Conservation (phyloP, 2,329 filamentous ascomycete genomes). For the Neopestalotiopsis rosae region DNA sequence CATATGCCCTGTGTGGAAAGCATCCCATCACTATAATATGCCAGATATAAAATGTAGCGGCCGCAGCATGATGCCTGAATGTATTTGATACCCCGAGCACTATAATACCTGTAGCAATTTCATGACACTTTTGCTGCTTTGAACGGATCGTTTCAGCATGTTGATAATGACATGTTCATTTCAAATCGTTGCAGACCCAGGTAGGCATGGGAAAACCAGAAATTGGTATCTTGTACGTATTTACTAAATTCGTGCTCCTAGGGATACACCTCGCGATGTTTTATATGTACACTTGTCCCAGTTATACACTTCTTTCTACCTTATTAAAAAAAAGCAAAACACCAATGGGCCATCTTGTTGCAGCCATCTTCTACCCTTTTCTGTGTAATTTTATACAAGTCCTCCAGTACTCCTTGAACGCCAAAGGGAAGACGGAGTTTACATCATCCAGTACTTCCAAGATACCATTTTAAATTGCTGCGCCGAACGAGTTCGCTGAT, state of each 20-base stretch:
- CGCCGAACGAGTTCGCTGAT: not conserved
- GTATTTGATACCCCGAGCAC: no score
- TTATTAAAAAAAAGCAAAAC: not conserved
- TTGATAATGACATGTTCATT: no score
- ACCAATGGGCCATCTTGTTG: not conserved
- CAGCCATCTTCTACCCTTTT: not conserved
- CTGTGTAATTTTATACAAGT: not conserved
- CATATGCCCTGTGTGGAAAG: not conserved
- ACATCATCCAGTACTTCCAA: conserved; percentile 5
- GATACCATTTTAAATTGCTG: conserved; percentile 7
- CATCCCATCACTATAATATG: no score
- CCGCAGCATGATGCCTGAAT: no score
- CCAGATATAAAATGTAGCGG: no score
- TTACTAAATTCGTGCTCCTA: not conserved
- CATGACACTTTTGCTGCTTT: no score
- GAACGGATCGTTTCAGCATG: no score
- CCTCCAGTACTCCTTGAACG: not conserved
- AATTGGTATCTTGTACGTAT: conserved; percentile 1
- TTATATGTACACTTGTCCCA: conserved; percentile 8
- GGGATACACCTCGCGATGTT: conserved; percentile 9
- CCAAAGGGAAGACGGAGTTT: not conserved
- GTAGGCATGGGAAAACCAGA: not conserved
- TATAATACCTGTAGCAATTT: no score
- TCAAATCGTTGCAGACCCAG: no score
- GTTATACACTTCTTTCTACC: not conserved